Conservation (phyloP, 1,284 basidiomycete genomes). For the Cryptococcus amylolentus region DNA sequence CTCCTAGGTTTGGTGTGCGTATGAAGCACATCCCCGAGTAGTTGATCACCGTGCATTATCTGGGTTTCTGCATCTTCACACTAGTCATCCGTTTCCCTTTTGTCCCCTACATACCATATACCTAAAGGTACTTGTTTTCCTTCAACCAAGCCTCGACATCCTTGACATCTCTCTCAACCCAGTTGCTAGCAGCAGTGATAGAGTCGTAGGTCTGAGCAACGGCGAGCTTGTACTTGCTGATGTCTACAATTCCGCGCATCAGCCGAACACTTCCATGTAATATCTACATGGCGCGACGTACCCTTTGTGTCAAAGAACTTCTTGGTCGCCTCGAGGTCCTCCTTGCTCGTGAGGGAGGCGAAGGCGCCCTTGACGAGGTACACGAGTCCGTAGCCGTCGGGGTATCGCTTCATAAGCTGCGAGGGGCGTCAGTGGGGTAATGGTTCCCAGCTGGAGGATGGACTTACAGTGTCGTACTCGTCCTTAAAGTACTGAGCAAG, state of each 20-base stretch:
- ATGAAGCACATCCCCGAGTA: background rate
- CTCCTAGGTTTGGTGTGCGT: background rate
- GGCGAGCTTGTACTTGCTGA: slow-evolving; percentile 52
- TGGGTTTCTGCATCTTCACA: background rate
- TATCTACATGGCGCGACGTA: slow-evolving; percentile 13
- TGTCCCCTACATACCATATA: background rate
- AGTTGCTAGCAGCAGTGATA: slow-evolving; percentile 54
- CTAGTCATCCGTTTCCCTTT: background rate
- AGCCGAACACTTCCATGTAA: background rate
- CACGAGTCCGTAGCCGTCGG: slow-evolving; percentile 60
- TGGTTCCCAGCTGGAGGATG: background rate
- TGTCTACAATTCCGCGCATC: slow-evolving; percentile 26
- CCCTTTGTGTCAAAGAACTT: slow-evolving; percentile 62
- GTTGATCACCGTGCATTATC: background rate
- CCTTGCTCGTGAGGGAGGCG: slow-evolving; percentile 60
- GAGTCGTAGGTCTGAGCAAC: slow-evolving; percentile 56
- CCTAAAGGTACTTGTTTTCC: slow-evolving; percentile 48
- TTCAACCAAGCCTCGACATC: slow-evolving; percentile 61
- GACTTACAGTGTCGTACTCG: slow-evolving; percentile 62
- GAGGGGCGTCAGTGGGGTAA: slow-evolving; percentile 2
- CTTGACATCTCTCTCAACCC: slow-evolving; percentile 54
- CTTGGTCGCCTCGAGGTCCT: slow-evolving; percentile 65
- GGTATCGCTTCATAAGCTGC: slow-evolving; percentile 68
- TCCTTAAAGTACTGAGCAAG: slow-evolving; percentile 54
- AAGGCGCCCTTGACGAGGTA: slow-evolving; percentile 57